Base-by-base conservation (phyloP, 768 basidiomycete genomes). In the Tulasnella sp. region DNA sequence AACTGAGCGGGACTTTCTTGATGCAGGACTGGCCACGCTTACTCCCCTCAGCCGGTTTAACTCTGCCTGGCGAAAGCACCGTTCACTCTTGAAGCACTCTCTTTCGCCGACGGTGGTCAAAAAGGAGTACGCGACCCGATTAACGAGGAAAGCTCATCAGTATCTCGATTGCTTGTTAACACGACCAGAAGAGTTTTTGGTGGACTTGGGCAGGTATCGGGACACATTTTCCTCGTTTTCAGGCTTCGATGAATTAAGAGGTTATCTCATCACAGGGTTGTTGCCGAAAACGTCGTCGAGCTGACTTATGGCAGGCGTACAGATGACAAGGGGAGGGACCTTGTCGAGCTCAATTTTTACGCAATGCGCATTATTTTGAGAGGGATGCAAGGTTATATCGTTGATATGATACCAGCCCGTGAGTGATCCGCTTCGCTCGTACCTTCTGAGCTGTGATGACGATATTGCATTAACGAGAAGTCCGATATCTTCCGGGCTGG, bases 401-500 rank as follows among this genome's bases (percentile, higher is more conserved):
- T 76, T 16, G 75, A 76, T 37, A 44, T 76, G 44, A 3, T 76
- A 4, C 75, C 75, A 2, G 41, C 18, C 18, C 28, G 75, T 76
- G 46, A 76, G 75, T n/a, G 8, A 44, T 54, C 34, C 37, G 20
- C 46, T 44, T 75, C 31, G 22, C 18, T 34, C 20, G 8, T 28
- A 18, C 46, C 11, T 22, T 12, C 54, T 37, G 20, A 50, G 28
- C 7, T 42, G 18, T 50, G 44, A 6, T 46, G 34, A 34, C 40
- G 18, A 34, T 34, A 37, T 42, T 50, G 41, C 72, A 2, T 16
- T 4, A 37, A 48, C 48, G 41, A 18, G 41, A 44, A 78, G 77
- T 78, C 20, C 31, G 22, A 18, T 69, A 78, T 41, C 37, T 78
- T 40, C 77, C 77, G 4, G 34, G 24, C 8, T 78, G 77, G 77